Evolutionary conservation across 2,329 filamentous ascomycete genomes (phyloP).

Genomic region (Dactylonectria macrodidyma): DNA sequence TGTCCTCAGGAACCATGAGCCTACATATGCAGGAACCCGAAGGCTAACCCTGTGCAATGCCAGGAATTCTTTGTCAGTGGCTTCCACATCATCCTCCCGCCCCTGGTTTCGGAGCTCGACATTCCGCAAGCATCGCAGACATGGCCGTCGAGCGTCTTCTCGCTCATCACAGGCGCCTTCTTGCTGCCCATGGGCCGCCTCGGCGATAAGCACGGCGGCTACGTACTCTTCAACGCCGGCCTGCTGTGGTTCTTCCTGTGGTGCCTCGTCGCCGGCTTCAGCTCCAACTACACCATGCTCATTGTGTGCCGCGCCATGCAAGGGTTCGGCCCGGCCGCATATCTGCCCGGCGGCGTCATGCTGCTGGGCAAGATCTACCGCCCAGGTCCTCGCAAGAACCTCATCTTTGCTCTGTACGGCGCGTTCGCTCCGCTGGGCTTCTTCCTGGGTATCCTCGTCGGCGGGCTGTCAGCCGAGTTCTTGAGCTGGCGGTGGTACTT

Average conservation of each 20-base stretch:
- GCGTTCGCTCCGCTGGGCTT: conserved; percentile 72
- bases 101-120: conserved; percentile 71
- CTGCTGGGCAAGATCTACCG: conserved; percentile 78
- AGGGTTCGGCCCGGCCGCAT: conserved; percentile 81
- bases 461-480: conserved; percentile 73
- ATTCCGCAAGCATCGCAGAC: conserved; percentile 74
- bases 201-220: conserved; percentile 75
- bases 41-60: conserved; percentile 13
- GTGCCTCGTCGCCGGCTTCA: conserved; percentile 80
- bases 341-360: conserved; percentile 79
- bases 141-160: conserved; percentile 77
- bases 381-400: conserved; percentile 79
- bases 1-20: not conserved
- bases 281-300: conserved; percentile 76
- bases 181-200: conserved; percentile 76
- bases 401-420: conserved; percentile 74
- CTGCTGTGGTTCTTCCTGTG: conserved; percentile 77
- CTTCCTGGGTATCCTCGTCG: conserved; percentile 77
- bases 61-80: conserved; percentile 49
- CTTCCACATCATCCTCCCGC: conserved; percentile 71
- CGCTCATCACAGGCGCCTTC: conserved; percentile 68
- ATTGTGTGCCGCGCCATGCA: conserved; percentile 82
- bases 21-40: not conserved
- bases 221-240: conserved; percentile 71
- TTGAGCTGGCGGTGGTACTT: conserved; percentile 79